A percentile compares a stretch with the other conserved stretches of the same genome.
These are phyloP conservation scores for Populus alba DNA, from an alignment of 345 rosid genomes.

Conservation along the genomic window DNA sequence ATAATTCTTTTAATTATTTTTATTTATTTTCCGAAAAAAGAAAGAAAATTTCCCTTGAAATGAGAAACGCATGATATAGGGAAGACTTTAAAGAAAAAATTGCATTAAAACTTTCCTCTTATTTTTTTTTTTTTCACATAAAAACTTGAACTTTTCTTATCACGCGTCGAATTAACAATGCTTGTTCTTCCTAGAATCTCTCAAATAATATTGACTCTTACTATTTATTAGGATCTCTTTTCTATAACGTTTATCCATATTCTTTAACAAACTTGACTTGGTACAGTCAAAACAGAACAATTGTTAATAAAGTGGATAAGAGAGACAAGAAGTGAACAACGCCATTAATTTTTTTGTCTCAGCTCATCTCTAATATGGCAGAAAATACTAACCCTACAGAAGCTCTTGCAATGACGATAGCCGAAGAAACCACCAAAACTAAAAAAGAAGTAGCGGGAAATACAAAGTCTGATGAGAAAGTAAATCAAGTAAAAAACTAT, in stretches of 20 bases:
- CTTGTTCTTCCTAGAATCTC: neutral
- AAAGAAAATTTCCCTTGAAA: no score
- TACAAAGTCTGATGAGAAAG: constrained; percentile 10
- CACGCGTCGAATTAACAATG: neutral
- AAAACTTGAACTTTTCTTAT: no score
- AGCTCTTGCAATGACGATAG: neutral
- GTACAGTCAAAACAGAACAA: neutral
- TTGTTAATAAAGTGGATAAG: no score
- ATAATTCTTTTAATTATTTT: no score
- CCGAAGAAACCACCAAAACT: neutral
- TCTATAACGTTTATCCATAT: neutral
- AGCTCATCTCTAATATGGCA: neutral
- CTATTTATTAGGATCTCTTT: neutral
- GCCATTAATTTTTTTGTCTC: neutral
- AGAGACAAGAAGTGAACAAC: neutral
- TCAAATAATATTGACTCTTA: neutral
- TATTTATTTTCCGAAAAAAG: no score
- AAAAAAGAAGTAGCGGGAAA: neutral
- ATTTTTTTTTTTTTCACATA: no score
- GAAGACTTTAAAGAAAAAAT: no score
- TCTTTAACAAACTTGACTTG: constrained; percentile 1
- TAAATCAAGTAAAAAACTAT: constrained; percentile 22
- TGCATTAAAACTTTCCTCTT: no score
- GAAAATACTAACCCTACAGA: neutral
- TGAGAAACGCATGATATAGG: no score